Conservation (phyloP, 2,329 filamentous ascomycete species). For the Dactylellina leptospora region DNA sequence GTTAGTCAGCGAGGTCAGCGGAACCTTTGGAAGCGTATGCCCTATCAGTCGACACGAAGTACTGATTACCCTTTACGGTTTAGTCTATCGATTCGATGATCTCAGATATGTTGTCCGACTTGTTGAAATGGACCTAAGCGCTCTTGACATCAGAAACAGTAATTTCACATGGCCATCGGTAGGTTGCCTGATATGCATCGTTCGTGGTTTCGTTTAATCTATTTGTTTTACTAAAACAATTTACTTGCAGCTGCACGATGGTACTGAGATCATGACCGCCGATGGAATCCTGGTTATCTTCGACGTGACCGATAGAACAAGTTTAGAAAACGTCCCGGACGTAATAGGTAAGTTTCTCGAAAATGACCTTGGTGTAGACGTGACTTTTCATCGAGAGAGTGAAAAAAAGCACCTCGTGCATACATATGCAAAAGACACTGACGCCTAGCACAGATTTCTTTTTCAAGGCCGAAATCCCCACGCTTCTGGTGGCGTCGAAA, state of each 20-base stretch:
- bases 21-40: neutral
- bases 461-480: slow-evolving; percentile 53
- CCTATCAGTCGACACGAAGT: neutral
- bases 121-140: slow-evolving; percentile 73
- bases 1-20: slow-evolving; percentile 48
- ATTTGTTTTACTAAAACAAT: slow-evolving; percentile 55
- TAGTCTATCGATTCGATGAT: slow-evolving; percentile 47
- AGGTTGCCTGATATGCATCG: slow-evolving; percentile 53
- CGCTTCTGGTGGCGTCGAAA: slow-evolving; percentile 50
- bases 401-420: slow-evolving; percentile 30
- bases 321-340: slow-evolving; percentile 76
- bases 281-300: slow-evolving; percentile 88
- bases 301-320: slow-evolving; percentile 81
- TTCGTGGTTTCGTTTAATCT: slow-evolving; percentile 25
- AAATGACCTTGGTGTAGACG: slow-evolving; percentile 36
- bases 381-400: slow-evolving; percentile 38
- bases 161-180: slow-evolving; percentile 64
- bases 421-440: slow-evolving; percentile 42
- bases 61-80: slow-evolving; percentile 12
- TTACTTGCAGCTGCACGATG: slow-evolving; percentile 42
- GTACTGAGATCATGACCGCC: slow-evolving; percentile 62
- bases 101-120: slow-evolving; percentile 64
- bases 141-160: slow-evolving; percentile 69
- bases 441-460: slow-evolving; percentile 54
- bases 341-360: slow-evolving; percentile 74